A percentile compares a stretch with the other conserved stretches of the same genome.
These are phyloP conservation scores for Sporothrix protearum DNA, from an alignment of 2,329 filamentous ascomycete species.

Conservation along the genomic window DNA sequence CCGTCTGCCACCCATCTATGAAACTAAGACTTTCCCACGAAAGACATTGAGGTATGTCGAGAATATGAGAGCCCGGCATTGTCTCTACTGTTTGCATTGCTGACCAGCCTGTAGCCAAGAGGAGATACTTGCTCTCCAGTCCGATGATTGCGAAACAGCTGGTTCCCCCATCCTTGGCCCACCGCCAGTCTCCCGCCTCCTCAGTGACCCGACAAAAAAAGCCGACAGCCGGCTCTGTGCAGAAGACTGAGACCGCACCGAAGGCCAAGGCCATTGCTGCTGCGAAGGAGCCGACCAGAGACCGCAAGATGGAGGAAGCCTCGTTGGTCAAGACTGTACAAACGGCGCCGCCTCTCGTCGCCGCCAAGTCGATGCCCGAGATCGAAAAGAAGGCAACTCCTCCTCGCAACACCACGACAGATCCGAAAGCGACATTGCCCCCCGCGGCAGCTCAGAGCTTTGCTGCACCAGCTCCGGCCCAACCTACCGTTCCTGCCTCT, in stretches of 20 bases:
- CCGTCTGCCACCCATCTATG: slow-evolving; percentile 63
- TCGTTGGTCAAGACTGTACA: neutral
- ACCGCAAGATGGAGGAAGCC: neutral
- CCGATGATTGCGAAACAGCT: slow-evolving; percentile 46
- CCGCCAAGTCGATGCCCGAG: neutral
- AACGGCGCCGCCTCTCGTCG: neutral
- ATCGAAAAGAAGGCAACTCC: neutral
- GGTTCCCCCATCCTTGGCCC: slow-evolving; percentile 68
- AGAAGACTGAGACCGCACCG: neutral
- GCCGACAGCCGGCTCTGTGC: neutral
- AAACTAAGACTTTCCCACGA: slow-evolving; percentile 65
- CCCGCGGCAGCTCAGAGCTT: neutral
- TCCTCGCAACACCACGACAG: neutral
- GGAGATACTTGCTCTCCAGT: slow-evolving; percentile 59
- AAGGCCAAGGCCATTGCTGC: neutral
- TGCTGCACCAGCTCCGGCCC: neutral
- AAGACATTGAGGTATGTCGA: slow-evolving; percentile 62
- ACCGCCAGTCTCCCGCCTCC: slow-evolving; percentile 55
- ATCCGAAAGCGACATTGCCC: neutral
- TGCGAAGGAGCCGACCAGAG: neutral
- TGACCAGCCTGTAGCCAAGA: slow-evolving; percentile 48
- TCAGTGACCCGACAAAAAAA: slow-evolving; percentile 36
- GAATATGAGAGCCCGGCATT: neutral
- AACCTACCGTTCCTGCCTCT: neutral
- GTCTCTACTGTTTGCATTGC: slow-evolving; percentile 21